Conservation (phyloP, 2,329 filamentous ascomycete species). For the Pseudogymnoascus verrucosus region DNA sequence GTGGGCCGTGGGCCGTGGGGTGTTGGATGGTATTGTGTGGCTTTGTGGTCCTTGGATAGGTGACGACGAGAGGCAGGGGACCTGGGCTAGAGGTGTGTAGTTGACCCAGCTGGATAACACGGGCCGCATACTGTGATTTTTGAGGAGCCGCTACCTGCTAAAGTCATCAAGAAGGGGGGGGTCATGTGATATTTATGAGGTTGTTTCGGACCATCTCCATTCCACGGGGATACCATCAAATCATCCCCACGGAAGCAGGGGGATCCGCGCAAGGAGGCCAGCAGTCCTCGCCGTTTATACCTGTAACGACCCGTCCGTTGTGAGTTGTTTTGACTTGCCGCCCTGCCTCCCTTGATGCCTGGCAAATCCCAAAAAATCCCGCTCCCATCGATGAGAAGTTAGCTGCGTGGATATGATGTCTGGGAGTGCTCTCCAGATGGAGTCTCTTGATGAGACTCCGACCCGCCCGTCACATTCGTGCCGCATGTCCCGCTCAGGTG, state of each 20-base stretch:
- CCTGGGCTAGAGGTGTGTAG: neutral
- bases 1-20: neutral
- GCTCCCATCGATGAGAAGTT: neutral
- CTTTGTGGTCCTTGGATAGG: neutral
- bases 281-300: neutral
- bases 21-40: neutral
- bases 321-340: neutral
- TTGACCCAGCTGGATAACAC: neutral
- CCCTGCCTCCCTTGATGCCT: neutral
- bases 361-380: neutral
- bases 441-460: neutral
- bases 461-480: conserved; percentile 2
- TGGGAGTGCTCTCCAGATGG: neutral
- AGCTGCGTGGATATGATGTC: neutral
- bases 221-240: neutral
- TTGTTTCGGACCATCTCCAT: neutral
- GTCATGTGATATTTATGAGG: neutral
- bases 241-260: neutral
- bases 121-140: neutral
- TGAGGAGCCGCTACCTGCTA: neutral
- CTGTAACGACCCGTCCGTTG: neutral
- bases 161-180: neutral
- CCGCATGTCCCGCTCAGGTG: neutral
- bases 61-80: neutral
- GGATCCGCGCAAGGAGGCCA: neutral